Percentiles rank a stretch among this genome's conserved stretches.
Conservation (phyloP, 805 yeast species). For the Blastobotrys chiropterorum region DNA sequence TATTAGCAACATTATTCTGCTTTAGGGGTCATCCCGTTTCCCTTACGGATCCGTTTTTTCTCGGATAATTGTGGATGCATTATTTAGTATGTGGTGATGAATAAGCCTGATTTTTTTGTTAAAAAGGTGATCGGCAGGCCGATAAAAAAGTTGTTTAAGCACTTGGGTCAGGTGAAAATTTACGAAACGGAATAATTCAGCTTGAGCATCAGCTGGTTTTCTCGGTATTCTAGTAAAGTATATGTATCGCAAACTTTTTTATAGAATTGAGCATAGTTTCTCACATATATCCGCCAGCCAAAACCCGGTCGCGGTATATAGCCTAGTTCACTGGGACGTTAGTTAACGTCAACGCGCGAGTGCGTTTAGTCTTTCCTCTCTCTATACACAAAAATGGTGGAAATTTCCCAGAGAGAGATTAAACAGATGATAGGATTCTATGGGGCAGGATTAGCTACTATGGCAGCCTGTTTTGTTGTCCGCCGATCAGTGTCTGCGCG, state of each 20-base stretch:
- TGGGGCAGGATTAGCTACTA: constrained; percentile 65
- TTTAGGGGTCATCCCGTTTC: not conserved
- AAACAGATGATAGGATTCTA: constrained; percentile 67
- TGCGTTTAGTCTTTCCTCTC: too few species aligned
- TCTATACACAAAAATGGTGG: not conserved
- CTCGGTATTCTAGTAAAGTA: too few species aligned
- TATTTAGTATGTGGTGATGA: constrained; percentile 4
- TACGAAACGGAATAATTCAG: too few species aligned
- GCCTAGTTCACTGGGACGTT: too few species aligned
- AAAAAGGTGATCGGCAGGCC: not conserved
- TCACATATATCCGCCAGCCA: too few species aligned
- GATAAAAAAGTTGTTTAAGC: not conserved
- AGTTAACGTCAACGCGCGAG: too few species aligned
- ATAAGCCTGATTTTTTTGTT: too few species aligned
- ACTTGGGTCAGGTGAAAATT: too few species aligned
- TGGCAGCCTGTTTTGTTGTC: constrained; percentile 67
- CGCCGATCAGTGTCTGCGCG: constrained; percentile 67
- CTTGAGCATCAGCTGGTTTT: too few species aligned
- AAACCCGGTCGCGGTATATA: too few species aligned
- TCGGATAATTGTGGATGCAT: constrained; percentile 55
- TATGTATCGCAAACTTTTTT: too few species aligned
- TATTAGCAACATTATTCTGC: constrained; percentile 5
- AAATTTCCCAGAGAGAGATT: constrained; percentile 43
- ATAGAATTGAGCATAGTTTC: too few species aligned
- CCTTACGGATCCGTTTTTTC: constrained; percentile 40